phyloP scores from a whole-genome alignment of 495 filamentous ascomycete genomes.

The Aspergillus cavernicola region DNA sequence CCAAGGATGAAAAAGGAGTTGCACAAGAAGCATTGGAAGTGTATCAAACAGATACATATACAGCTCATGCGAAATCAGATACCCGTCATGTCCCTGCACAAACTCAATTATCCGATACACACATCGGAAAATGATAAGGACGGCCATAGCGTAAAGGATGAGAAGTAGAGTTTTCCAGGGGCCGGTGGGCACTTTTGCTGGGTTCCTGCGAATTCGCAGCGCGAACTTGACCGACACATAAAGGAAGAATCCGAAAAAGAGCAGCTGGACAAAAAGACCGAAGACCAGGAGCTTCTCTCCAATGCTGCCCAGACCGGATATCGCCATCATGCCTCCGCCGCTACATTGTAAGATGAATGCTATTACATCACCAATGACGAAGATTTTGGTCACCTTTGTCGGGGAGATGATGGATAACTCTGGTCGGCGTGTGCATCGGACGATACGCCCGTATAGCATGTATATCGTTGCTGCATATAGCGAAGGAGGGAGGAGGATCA shows the following conservation, averaged over 20 bases:
- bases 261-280: slow-evolving; percentile 24
- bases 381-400: slow-evolving; percentile 26
- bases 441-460: slow-evolving; percentile 34
- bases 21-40: background rate
- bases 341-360: slow-evolving; percentile 22
- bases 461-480: slow-evolving; percentile 32
- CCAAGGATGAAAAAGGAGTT: background rate
- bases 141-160: background rate
- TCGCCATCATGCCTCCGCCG: slow-evolving; percentile 17
- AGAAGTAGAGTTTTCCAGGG: background rate
- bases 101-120: slow-evolving; percentile 8
- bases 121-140: slow-evolving; percentile 7
- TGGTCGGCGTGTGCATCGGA: slow-evolving; percentile 17
- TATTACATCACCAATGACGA: slow-evolving; percentile 26
- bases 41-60: slow-evolving; percentile 8
- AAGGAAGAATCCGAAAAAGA: slow-evolving; percentile 27
- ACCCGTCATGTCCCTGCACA: slow-evolving; percentile 6
- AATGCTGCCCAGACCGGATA: background rate
- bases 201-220: slow-evolving; percentile 8
- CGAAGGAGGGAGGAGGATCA: slow-evolving; percentile 26
- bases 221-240: slow-evolving; percentile 17
- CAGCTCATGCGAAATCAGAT: slow-evolving; percentile 1
- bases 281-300: slow-evolving; percentile 26
- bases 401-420: slow-evolving; percentile 24
- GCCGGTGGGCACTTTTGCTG: background rate